Evolutionary conservation across 805 yeast species (phyloP).

Genomic region (Yamadazyma phyllophila): DNA sequence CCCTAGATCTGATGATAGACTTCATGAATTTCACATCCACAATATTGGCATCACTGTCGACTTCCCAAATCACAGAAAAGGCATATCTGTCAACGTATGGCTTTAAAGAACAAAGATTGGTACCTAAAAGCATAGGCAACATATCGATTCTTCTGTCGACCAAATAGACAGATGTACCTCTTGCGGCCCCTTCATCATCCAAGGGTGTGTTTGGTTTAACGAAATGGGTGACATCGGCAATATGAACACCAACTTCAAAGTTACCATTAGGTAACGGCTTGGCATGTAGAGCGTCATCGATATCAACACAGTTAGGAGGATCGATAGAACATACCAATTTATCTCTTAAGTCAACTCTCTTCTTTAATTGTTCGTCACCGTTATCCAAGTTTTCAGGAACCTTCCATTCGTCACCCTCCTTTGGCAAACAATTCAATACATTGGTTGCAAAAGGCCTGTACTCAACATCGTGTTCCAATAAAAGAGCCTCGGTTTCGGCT

Average conservation of each 20-base stretch:
- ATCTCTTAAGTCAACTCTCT: slow-evolving; percentile 84
- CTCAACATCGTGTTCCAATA: slow-evolving; percentile 94
- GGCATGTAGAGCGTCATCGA: slow-evolving; percentile 95
- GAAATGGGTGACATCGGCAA: slow-evolving; percentile 97
- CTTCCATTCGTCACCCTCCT: slow-evolving; percentile 90
- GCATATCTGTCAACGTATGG: slow-evolving; percentile 96
- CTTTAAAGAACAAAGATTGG: slow-evolving; percentile 90
- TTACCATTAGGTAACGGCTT: slow-evolving; percentile 82
- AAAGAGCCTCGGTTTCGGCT: slow-evolving; percentile 94
- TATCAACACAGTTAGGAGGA: slow-evolving; percentile 98
- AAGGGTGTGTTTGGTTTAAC: slow-evolving; percentile 90
- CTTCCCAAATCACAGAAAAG: slow-evolving; percentile 93
- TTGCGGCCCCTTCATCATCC: slow-evolving; percentile 92
- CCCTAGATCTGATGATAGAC: slow-evolving; percentile 85
- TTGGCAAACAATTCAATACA: slow-evolving; percentile 88
- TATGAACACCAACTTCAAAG: slow-evolving; percentile 96
- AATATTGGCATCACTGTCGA: slow-evolving; percentile 82
- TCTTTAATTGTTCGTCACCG: slow-evolving; percentile 53
- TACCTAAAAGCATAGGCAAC: slow-evolving; percentile 93
- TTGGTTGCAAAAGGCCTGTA: slow-evolving; percentile 92
- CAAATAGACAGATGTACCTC: slow-evolving; percentile 95
- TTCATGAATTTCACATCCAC: slow-evolving; percentile 76
- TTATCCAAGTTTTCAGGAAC: slow-evolving; percentile 65
- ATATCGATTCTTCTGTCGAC: slow-evolving; percentile 98
- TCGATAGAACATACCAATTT: slow-evolving; percentile 91